Percentiles rank a stretch among this genome's conserved stretches.
Conservation (phyloP, 2,329 filamentous ascomycete species). For the Epichloe baconii region DNA sequence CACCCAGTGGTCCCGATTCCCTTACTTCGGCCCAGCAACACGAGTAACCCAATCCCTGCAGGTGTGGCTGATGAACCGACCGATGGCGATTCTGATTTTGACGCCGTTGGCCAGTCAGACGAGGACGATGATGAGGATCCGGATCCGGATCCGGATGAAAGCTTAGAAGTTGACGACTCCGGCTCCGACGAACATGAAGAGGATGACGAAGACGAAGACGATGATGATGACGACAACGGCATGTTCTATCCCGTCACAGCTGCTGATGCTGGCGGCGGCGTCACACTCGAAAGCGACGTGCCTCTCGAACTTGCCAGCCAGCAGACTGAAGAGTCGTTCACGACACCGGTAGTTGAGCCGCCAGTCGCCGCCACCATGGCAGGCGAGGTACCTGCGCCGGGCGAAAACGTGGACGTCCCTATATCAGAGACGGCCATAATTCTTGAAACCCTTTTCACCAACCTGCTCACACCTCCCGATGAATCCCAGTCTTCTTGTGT, state of each 20-base stretch:
- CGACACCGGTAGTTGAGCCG: background rate
- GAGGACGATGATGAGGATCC: conserved; percentile 9
- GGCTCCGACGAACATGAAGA: conserved; percentile 1
- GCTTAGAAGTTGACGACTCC: background rate
- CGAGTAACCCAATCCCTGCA: background rate
- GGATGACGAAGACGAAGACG: background rate
- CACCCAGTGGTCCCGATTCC: background rate
- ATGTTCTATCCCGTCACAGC: background rate
- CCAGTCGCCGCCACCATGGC: background rate
- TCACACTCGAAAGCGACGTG: background rate
- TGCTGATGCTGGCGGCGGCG: background rate
- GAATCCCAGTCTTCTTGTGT: background rate
- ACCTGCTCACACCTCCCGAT: background rate
- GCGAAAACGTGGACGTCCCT: background rate
- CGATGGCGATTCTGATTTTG: conserved; percentile 7
- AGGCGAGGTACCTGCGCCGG: background rate
- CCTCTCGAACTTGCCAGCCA: background rate
- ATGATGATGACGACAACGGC: background rate
- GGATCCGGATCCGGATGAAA: background rate
- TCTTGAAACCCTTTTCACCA: background rate
- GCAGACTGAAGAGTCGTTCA: background rate
- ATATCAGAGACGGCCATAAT: background rate
- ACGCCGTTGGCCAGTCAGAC: conserved; percentile 9
- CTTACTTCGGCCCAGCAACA: background rate
- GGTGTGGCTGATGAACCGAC: conserved; percentile 5